Conservation (phyloP, 768 basidiomycete genomes). For the Mrakia blollopis region DNA sequence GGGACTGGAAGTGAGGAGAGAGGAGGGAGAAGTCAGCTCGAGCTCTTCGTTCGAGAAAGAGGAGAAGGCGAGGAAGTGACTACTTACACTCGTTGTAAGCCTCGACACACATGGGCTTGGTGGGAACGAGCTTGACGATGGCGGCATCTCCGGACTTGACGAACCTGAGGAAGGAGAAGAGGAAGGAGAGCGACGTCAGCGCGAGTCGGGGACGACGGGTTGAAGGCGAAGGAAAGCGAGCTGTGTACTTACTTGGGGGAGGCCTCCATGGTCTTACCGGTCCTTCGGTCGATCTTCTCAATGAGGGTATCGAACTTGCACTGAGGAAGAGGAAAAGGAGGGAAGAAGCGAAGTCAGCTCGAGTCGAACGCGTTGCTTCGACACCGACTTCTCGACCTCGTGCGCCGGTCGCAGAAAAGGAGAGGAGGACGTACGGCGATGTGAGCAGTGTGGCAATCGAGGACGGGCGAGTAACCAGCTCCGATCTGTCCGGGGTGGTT, state of each 20-base stretch:
- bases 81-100: conserved; percentile 76
- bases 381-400: no score
- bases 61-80: no score
- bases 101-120: conserved; percentile 94
- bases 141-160: conserved; percentile 99
- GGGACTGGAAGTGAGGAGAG: conserved; percentile 48
- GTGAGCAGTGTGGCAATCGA: conserved; percentile 91
- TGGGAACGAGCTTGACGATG: conserved; percentile 94
- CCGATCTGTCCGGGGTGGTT: conserved; percentile 99
- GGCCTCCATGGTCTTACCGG: conserved; percentile 85
- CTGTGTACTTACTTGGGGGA: conserved; percentile 65
- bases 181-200: not conserved
- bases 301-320: conserved; percentile 98
- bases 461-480: conserved; percentile 96
- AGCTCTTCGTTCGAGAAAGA: no score
- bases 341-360: no score
- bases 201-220: not conserved
- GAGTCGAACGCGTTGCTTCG: no score
- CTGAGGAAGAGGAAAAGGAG: no score
- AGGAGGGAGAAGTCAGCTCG: no score
- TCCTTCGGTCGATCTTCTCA: conserved; percentile 99
- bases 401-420: no score
- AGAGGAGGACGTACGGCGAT: conserved; percentile 3
- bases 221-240: not conserved
- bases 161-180: conserved; percentile 47